Percentiles rank a stretch among this genome's conserved stretches.
phyloP scores from a whole-genome alignment of 1,139 yeast species.

The Blastobotrys indianensis region DNA sequence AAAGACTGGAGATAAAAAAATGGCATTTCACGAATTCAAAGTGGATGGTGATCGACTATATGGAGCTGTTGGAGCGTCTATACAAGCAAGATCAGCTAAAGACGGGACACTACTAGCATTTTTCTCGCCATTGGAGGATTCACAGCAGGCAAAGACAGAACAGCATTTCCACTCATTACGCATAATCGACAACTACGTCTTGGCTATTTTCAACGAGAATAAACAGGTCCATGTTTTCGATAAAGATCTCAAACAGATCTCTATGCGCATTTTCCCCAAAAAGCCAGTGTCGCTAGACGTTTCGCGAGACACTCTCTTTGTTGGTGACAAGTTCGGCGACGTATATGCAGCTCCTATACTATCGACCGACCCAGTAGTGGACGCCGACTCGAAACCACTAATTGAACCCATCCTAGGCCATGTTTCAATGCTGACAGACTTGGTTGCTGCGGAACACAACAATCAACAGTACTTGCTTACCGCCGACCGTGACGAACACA shows the following conservation, averaged over 20 bases:
- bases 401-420: constrained; percentile 80
- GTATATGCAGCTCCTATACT: constrained; percentile 52
- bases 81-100: constrained; percentile 1
- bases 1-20: not conserved
- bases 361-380: constrained; percentile 20
- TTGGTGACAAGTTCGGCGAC: constrained; percentile 98
- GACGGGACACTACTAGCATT: constrained; percentile 1
- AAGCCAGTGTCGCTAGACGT: constrained; percentile 78
- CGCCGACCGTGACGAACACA: constrained; percentile 95
- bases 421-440: constrained; percentile 89
- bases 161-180: constrained; percentile 49
- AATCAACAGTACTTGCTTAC: constrained; percentile 59
- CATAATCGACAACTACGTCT: constrained; percentile 50
- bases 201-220: constrained; percentile 76
- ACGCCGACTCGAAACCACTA: constrained; percentile 36
- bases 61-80: constrained; percentile 7
- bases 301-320: constrained; percentile 49
- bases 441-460: constrained; percentile 40
- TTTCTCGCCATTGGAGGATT: not conserved
- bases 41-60: constrained; percentile 3
- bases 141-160: not conserved
- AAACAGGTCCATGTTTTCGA: constrained; percentile 55
- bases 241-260: constrained; percentile 41
- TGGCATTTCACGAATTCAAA: constrained; percentile 10
- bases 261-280: constrained; percentile 78